Percentiles rank a stretch among this genome's conserved stretches.
Evolutionary conservation across 2,329 filamentous ascomycete species (phyloP).

Genomic region (Rhynchosporium secalis): DNA sequence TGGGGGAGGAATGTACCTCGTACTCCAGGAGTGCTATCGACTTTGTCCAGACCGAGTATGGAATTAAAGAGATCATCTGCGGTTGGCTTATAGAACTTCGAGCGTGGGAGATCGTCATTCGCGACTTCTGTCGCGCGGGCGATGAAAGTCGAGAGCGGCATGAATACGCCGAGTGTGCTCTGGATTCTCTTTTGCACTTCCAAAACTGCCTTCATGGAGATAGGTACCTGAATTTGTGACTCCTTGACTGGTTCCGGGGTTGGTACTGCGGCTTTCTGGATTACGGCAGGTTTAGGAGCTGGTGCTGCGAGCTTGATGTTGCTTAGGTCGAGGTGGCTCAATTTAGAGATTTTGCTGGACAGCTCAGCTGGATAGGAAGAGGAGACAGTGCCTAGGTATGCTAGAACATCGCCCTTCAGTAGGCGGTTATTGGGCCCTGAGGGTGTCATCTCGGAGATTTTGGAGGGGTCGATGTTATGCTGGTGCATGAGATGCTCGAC

Average conservation of each 20-base stretch:
- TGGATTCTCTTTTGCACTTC: conserved; percentile 81
- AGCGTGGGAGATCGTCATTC: conserved; percentile 79
- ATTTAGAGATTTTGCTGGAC: conserved; percentile 70
- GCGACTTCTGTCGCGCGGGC: conserved; percentile 81
- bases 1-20: conserved; percentile 70
- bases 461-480: conserved; percentile 73
- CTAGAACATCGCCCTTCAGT: conserved; percentile 93
- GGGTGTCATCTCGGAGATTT: conserved; percentile 78
- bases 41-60: conserved; percentile 68
- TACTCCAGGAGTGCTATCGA: conserved; percentile 52
- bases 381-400: conserved; percentile 78
- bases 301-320: conserved; percentile 80
- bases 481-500: conserved; percentile 79
- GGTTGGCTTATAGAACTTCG: conserved; percentile 63
- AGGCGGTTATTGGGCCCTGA: conserved; percentile 86
- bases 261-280: conserved; percentile 41
- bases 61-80: conserved; percentile 87
- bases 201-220: conserved; percentile 77
- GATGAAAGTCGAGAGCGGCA: conserved; percentile 86
- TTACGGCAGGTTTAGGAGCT: conserved; percentile 41
- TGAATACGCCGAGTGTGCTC: conserved; percentile 71
- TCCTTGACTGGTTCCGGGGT: conserved; percentile 47
- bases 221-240: conserved; percentile 66
- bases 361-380: conserved; percentile 69
- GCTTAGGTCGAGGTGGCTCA: conserved; percentile 85